Base-by-base conservation (phyloP, 129 eudicot genomes). In the Solidago caesia region DNA sequence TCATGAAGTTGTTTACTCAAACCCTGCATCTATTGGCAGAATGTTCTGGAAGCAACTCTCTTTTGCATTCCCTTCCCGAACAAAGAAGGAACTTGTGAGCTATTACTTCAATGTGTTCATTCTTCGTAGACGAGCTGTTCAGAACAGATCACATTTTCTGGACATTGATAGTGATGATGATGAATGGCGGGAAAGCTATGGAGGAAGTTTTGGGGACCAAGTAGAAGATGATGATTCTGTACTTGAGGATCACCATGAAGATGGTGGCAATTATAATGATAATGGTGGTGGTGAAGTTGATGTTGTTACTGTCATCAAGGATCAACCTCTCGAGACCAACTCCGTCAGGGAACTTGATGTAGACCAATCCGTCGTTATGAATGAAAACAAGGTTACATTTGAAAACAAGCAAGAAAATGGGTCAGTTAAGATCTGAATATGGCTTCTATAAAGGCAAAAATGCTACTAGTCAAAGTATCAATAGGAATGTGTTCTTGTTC, bases 121-220 rank as follows among this genome's bases (percentile, higher is more conserved):
- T 57, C 87, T 89, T 0, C 69, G 84, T 69, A 89, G 81, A 45
- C 82, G 96, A 45, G 89, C 91, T 2, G 72, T 74, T 25, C 96
- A 89, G 58, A 89, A 89, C 44, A 67, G 96, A 43, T 82, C 81
- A 44, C 69, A 62, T 55, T 64, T 51, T 52, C 27, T 82, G 77
- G 83, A 82, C 13, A 76, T 84, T 48, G 96, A 89, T 70, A 89
- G 96, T 73, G 96, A 89, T 64, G 82, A 89, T 70, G 96, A 89
- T 53, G 96, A 89, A 73, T 84, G 89, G 85, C 77, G 74, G 33
- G 83, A 55, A 63, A 51, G 58, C 55, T 82, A 72, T 67, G 81
- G 73, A 16, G 59, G 64, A 51, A 39, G 21, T 26, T 72, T 44
- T 14, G 66, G 26, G 15, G 65, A 41, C 60, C 63, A 39, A 51